phyloP scores from a whole-genome alignment of 1,139 yeast genomes.

The Hemisphaericaspora subhashii region DNA sequence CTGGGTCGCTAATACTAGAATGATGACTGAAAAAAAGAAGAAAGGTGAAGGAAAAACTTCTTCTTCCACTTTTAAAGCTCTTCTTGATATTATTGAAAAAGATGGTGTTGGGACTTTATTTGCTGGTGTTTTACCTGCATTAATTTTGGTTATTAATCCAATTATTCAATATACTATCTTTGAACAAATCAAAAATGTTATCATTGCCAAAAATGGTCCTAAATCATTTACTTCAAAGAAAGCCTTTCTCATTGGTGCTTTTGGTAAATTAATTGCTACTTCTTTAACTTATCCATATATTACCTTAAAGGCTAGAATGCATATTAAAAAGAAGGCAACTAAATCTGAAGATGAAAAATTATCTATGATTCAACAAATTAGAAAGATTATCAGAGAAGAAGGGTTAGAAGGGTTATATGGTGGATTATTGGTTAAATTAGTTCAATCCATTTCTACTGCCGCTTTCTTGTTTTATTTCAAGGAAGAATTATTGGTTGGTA shows the following conservation, averaged over 20 bases:
- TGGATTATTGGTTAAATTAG: conserved; percentile 75
- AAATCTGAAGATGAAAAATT: conserved; percentile 23
- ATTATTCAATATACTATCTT: conserved; percentile 89
- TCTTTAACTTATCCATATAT: conserved; percentile 87
- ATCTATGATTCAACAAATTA: conserved; percentile 46
- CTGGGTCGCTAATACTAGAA: conserved; percentile 91
- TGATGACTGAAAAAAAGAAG: conserved; percentile 59
- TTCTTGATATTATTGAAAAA: conserved; percentile 60
- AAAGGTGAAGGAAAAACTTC: conserved; percentile 23
- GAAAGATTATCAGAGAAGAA: conserved; percentile 60
- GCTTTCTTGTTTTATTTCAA: conserved; percentile 90
- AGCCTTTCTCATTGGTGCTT: conserved; percentile 85
- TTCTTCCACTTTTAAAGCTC: conserved; percentile 49
- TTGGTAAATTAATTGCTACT: conserved; percentile 87
- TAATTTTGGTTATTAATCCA: conserved; percentile 83
- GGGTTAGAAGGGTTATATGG: conserved; percentile 78
- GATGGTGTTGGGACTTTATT: conserved; percentile 77
- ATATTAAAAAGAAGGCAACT: conserved; percentile 52
- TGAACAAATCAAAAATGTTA: conserved; percentile 75
- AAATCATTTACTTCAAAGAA: conserved; percentile 55
- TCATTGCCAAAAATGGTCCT: conserved; percentile 54
- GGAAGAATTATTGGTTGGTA: conserved; percentile 70
- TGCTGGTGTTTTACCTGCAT: conserved; percentile 85
- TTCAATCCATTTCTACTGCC: conserved; percentile 84
- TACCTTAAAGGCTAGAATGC: conserved; percentile 87